These are phyloP conservation scores for Tolypocladium ovalisporum DNA, from an alignment of 2,329 filamentous ascomycete genomes.

Conservation along the genomic window DNA sequence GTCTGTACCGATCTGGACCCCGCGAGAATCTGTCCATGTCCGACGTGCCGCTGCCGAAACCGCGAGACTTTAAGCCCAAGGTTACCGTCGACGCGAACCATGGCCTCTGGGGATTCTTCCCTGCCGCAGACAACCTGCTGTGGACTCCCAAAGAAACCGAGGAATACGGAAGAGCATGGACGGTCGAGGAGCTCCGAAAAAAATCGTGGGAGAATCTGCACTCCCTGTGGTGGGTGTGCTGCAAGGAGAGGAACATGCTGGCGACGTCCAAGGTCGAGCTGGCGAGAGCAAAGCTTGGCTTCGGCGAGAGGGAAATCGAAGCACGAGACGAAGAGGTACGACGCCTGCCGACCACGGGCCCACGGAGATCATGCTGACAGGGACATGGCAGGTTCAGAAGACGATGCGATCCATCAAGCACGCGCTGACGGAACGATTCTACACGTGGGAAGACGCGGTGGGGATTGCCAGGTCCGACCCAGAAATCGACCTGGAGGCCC, in stretches of 20 bases:
- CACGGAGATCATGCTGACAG: conserved; percentile 5
- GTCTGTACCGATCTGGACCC: conserved; percentile 65
- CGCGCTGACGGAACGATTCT: conserved; percentile 75
- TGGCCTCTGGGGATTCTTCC: conserved; percentile 90
- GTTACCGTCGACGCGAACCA: conserved; percentile 60
- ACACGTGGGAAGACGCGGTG: conserved; percentile 73
- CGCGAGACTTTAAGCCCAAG: conserved; percentile 47
- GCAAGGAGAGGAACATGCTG: conserved; percentile 82
- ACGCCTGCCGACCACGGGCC: conserved; percentile 6
- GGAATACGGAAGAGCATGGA: conserved; percentile 74
- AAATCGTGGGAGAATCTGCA: conserved; percentile 96
- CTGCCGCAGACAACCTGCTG: conserved; percentile 55
- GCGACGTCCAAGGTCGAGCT: conserved; percentile 67
- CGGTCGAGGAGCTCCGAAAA: conserved; percentile 68
- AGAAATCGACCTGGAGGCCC: conserved; percentile 49
- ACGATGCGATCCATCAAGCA: conserved; percentile 81
- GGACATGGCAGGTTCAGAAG: conserved; percentile 47
- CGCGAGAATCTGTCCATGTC: conserved; percentile 65
- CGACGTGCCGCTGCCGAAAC: conserved; percentile 61
- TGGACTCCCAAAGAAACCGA: conserved; percentile 60
- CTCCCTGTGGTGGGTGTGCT: conserved; percentile 86
- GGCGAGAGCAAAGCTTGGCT: conserved; percentile 54
- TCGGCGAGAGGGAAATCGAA: conserved; percentile 58
- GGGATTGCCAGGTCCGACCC: conserved; percentile 54
- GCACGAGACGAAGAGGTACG: conserved; percentile 57